Evolutionary conservation across 2,329 filamentous ascomycete genomes (phyloP), one percentile per base, ranked within the genome.

Genomic region (Diaporthe sp.): DNA sequence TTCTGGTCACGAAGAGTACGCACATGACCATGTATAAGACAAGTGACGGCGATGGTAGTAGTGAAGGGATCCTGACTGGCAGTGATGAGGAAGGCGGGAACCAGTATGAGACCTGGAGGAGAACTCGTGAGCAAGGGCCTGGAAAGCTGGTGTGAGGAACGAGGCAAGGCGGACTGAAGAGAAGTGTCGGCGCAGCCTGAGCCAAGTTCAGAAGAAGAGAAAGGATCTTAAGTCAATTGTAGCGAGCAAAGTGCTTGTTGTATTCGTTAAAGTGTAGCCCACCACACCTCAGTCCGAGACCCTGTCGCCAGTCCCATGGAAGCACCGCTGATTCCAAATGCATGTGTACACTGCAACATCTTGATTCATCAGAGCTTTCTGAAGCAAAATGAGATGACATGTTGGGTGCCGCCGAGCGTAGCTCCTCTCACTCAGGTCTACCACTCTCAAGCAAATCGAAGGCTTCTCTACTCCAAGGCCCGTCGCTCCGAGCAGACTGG

Each of bases 401-500:
- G 19, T 28, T 33, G 30, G n/a, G 15, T 54, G 13, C 17, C n/a
- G n/a, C 47, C 47, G 13, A 30, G 35, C 12, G 7, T 7, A 8
- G 8, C 19, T 19, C 8, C 6, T 4, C 38, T 76, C 70, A 77
- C 19, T 19, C 84, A 47, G 92, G 92, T 64, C 90, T 86, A 79
- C 87, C 90, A 79, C 85, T 89, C 50, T 89, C 91, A 76, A 94
- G 89, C 61, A 94, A 79, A 80, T 94, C 92, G 77, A 90, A 87
- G 0, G 92, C 92, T 79, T 94, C 92, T 33, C 87, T 88, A 77
- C 91, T 94, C 92, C 92, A 94, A 0, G 92, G 89, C 3, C 92
- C 92, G 22, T 89, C 77, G 22, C 55, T 84, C 77, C 89, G 89
- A 4, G 86, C 87, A 78, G 84, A 87, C 2, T 82, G 82, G 73